These are phyloP conservation scores for Cyclostephanos invisitatus DNA, from an alignment of 108 stramenopile species.

Conservation along the genomic window DNA sequence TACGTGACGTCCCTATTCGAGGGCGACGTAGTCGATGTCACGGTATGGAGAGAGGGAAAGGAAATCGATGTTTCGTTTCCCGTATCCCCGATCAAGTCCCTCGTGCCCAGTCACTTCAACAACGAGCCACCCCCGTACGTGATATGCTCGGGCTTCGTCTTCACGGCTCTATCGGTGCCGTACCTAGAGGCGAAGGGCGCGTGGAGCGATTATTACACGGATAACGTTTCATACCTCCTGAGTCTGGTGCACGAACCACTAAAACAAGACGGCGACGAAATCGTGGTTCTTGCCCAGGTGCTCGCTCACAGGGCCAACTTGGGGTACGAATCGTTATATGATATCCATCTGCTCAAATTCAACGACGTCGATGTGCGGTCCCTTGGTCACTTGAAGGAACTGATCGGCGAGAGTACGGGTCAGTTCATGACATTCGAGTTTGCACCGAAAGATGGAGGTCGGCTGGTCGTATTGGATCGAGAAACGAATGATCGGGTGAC, in stretches of 20 bases:
- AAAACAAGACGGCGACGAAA: slow-evolving; percentile 49
- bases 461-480: slow-evolving; percentile 50
- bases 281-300: slow-evolving; percentile 59
- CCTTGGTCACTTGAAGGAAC: slow-evolving; percentile 49
- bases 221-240: slow-evolving; percentile 49
- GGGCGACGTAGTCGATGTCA: slow-evolving; percentile 44
- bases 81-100: slow-evolving; percentile 26
- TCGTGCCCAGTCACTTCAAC: slow-evolving; percentile 58
- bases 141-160: slow-evolving; percentile 62
- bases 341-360: slow-evolving; percentile 52
- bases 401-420: slow-evolving; percentile 42
- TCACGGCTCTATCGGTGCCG: slow-evolving; percentile 52
- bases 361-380: slow-evolving; percentile 57
- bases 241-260: slow-evolving; percentile 43
- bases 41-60: slow-evolving; percentile 50
- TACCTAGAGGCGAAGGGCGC: slow-evolving; percentile 60
- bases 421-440: slow-evolving; percentile 57
- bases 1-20: slow-evolving; percentile 59
- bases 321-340: slow-evolving; percentile 55
- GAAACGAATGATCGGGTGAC: slow-evolving; percentile 38
- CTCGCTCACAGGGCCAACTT: slow-evolving; percentile 56
- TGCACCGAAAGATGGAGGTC: slow-evolving; percentile 48
- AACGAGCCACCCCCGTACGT: slow-evolving; percentile 58
- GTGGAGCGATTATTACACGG: slow-evolving; percentile 57
- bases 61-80: slow-evolving; percentile 41